phyloP scores from a whole-genome alignment of 768 basidiomycete genomes.

The Termitomyces sp. region DNA sequence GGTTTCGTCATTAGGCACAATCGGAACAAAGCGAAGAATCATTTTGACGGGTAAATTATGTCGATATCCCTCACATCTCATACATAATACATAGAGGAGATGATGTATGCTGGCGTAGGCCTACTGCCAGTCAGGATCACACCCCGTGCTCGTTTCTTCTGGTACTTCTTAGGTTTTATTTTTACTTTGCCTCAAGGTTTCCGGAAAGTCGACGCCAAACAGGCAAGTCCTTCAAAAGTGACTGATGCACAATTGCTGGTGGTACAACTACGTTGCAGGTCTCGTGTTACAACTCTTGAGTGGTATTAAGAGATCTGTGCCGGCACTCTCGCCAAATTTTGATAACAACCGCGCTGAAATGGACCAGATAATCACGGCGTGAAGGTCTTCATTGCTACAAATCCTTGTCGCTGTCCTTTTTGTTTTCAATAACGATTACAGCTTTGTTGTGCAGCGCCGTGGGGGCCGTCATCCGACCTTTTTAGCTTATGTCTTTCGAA shows the following conservation, averaged over 20 bases:
- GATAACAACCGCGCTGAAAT: not conserved
- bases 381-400: slow-evolving; percentile 25
- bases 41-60: no score
- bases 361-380: slow-evolving; percentile 5
- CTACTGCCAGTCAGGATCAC: no score
- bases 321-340: not conserved
- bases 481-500: slow-evolving; percentile 28
- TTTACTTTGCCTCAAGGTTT: no score
- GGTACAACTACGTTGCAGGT: not conserved
- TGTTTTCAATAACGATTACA: slow-evolving; percentile 18
- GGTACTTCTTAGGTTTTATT: no score
- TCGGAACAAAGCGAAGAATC: not conserved
- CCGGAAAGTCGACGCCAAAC: no score
- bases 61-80: no score
- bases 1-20: slow-evolving; percentile 7
- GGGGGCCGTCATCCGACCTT: slow-evolving; percentile 26
- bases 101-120: no score
- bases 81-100: not conserved
- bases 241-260: no score
- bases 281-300: not conserved
- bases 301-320: slow-evolving; percentile 6
- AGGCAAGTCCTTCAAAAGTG: no score
- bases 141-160: no score
- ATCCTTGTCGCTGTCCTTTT: slow-evolving; percentile 23
- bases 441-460: slow-evolving; percentile 20